Percentiles rank a stretch among this genome's conserved stretches.
phyloP scores from a whole-genome alignment of 768 basidiomycete genomes.

The Brasilioporus rufonigricans region DNA sequence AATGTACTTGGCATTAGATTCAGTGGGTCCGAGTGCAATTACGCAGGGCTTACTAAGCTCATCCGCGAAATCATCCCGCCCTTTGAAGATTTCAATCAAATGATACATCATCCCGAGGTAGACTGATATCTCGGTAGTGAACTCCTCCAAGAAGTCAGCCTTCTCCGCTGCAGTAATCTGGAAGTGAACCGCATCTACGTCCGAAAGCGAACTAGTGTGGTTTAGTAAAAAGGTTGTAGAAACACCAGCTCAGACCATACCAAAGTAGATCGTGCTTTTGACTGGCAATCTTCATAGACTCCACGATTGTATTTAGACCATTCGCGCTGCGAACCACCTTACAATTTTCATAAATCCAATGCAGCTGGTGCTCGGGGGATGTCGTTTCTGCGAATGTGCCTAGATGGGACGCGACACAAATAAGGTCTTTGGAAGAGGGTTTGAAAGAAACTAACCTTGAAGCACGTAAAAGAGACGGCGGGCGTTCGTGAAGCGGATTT shows the following conservation, averaged over 20 bases:
- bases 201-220: constrained; percentile 63
- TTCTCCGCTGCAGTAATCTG: constrained; percentile 69
- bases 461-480: constrained; percentile 86
- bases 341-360: constrained; percentile 94
- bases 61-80: constrained; percentile 92
- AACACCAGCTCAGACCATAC: constrained; percentile 36
- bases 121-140: constrained; percentile 89
- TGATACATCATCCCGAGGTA: constrained; percentile 95
- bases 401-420: constrained; percentile 30
- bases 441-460: constrained; percentile 59
- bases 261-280: constrained; percentile 83
- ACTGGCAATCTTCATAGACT: constrained; percentile 87
- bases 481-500: constrained; percentile 83
- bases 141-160: constrained; percentile 81
- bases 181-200: constrained; percentile 69
- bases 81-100: constrained; percentile 89
- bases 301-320: constrained; percentile 78
- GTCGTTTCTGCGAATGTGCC: constrained; percentile 90
- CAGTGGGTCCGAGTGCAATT: neutral
- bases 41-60: constrained; percentile 76
- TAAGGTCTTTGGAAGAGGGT: neutral
- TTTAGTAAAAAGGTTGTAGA: neutral
- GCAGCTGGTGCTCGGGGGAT: constrained; percentile 91
- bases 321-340: constrained; percentile 81
- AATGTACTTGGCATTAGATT: constrained; percentile 5